A percentile compares a stretch with the other conserved stretches of the same genome.
phyloP scores from a whole-genome alignment of 2,329 filamentous ascomycete species.

The Kalmusia sp. region DNA sequence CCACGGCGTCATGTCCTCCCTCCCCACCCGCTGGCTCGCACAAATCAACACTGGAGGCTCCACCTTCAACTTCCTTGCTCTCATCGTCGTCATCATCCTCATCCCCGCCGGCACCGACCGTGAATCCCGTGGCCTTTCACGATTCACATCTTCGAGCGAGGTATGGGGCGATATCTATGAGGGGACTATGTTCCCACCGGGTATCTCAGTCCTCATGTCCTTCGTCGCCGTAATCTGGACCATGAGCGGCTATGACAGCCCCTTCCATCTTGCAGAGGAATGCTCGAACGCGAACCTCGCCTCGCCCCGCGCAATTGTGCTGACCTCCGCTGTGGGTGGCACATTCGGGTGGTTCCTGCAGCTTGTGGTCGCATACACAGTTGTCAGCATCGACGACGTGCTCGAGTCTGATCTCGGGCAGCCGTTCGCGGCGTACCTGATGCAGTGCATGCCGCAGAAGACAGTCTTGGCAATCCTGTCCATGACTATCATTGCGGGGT shows the following conservation, averaged over 20 bases:
- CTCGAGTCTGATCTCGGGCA: constrained; percentile 70
- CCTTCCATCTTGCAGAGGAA: constrained; percentile 78
- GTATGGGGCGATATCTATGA: constrained; percentile 73
- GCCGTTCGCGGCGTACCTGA: constrained; percentile 73
- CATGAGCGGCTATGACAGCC: constrained; percentile 71
- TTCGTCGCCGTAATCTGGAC: constrained; percentile 77
- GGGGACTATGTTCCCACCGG: constrained; percentile 71
- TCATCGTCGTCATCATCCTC: constrained; percentile 71
- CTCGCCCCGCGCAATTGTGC: constrained; percentile 73
- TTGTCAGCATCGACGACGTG: constrained; percentile 66
- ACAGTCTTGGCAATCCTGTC: constrained; percentile 68
- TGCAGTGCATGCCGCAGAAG: constrained; percentile 68
- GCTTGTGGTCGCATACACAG: constrained; percentile 75
- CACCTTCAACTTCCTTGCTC: constrained; percentile 72
- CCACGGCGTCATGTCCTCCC: constrained; percentile 71
- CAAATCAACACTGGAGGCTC: constrained; percentile 74
- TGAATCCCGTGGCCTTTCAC: constrained; percentile 59
- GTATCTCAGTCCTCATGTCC: constrained; percentile 72
- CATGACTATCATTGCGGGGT: constrained; percentile 72
- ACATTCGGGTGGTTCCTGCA: constrained; percentile 77
- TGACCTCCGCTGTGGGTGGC: constrained; percentile 72
- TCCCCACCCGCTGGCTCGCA: constrained; percentile 75
- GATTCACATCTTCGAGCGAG: constrained; percentile 63
- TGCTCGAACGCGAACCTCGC: constrained; percentile 76
- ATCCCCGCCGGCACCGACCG: constrained; percentile 67